Evolutionary conservation across 129 eudicot genomes (phyloP).

Genomic region (Oenanthe sinensis): DNA sequence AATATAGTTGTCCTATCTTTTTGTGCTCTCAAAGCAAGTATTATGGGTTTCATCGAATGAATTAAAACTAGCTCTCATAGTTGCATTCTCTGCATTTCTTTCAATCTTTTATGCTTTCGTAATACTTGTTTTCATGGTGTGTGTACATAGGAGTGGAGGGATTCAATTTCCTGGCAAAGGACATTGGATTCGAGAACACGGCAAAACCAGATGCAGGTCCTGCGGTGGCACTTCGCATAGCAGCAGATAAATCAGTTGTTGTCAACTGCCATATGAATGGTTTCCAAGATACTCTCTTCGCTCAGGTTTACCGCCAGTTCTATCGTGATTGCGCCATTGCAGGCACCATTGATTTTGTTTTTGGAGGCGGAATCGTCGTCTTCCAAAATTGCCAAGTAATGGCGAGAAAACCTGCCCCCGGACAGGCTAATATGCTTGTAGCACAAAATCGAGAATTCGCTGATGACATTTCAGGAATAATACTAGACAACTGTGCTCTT

Average conservation of each 20-base stretch:
- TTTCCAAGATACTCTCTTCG: slow-evolving; percentile 40
- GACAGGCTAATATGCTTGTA: slow-evolving; percentile 36
- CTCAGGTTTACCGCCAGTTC: slow-evolving; percentile 36
- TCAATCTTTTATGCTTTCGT: too few species aligned
- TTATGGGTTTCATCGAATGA: too few species aligned
- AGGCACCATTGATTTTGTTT: slow-evolving; percentile 51
- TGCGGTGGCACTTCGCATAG: slow-evolving; percentile 46
- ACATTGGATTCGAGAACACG: slow-evolving; percentile 43
- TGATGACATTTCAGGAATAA: slow-evolving; percentile 16
- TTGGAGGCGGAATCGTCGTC: slow-evolving; percentile 39
- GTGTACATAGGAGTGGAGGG: slow-evolving; percentile 23
- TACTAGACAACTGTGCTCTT: slow-evolving; percentile 30
- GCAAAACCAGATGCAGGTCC: slow-evolving; percentile 34
- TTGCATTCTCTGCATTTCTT: too few species aligned
- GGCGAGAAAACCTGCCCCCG: slow-evolving; percentile 21
- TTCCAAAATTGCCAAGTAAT: slow-evolving; percentile 37
- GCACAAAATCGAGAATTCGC: slow-evolving; percentile 44
- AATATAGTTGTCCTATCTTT: too few species aligned
- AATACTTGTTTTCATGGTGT: neutral
- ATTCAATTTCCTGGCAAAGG: slow-evolving; percentile 34
- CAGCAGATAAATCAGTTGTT: slow-evolving; percentile 34
- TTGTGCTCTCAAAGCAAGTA: too few species aligned
- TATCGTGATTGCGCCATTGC: slow-evolving; percentile 35
- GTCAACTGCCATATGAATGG: slow-evolving; percentile 35
- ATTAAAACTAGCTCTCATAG: too few species aligned